phyloP scores from a whole-genome alignment of 2,329 filamentous ascomycete genomes.

The Ceratocystis eucalypticola region DNA sequence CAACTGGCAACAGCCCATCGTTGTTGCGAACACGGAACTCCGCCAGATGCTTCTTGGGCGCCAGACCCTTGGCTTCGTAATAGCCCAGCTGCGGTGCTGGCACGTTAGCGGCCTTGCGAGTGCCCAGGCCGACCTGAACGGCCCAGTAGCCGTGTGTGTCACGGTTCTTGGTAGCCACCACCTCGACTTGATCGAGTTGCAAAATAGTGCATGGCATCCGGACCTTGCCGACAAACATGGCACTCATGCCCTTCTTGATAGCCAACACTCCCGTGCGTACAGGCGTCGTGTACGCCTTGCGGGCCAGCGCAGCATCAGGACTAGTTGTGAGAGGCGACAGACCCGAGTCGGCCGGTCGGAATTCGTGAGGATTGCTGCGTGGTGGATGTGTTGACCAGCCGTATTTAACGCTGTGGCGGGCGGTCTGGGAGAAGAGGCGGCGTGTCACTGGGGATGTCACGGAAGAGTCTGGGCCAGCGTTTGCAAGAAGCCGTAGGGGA shows the following conservation, averaged over 20 bases:
- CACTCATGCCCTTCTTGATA: conserved; percentile 92
- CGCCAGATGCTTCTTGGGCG: conserved; percentile 67
- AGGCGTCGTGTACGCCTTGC: conserved; percentile 45
- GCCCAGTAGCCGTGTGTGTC: conserved; percentile 81
- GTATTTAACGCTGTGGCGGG: conserved; percentile 40
- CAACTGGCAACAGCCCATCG: conserved; percentile 61
- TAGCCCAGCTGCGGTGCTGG: conserved; percentile 77
- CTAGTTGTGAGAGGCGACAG: conserved; percentile 44
- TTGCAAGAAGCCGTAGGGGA: conserved; percentile 2
- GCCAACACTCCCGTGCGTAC: conserved; percentile 70
- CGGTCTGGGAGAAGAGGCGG: conserved; percentile 30
- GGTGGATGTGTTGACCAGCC: conserved; percentile 47
- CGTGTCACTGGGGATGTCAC: not conserved
- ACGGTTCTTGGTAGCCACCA: conserved; percentile 72
- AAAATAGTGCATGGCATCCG: conserved; percentile 82
- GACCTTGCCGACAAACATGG: conserved; percentile 65
- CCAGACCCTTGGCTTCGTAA: conserved; percentile 67
- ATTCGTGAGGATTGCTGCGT: conserved; percentile 41
- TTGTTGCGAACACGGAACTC: conserved; percentile 76
- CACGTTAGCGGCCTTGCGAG: conserved; percentile 59
- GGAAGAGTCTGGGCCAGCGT: not conserved
- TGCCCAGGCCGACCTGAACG: conserved; percentile 74
- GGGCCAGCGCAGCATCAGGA: conserved; percentile 46
- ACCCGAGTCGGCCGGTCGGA: conserved; percentile 45
- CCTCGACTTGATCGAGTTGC: conserved; percentile 84